phyloP scores from a whole-genome alignment of 805 yeast species.

The Candida xiaguanensis region DNA sequence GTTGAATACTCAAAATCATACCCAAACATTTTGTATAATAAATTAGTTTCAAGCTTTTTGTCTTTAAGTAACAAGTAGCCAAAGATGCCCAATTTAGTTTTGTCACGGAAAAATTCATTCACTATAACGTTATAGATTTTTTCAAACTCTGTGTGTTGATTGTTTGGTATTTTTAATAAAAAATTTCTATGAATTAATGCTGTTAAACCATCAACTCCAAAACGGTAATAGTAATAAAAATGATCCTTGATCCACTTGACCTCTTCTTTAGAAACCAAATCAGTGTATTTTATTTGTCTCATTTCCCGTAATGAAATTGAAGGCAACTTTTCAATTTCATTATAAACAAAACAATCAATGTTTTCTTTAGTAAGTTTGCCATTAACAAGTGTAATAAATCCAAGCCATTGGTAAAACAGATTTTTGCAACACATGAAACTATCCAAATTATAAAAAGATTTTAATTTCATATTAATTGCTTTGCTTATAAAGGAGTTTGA shows the following conservation, averaged over 20 bases:
- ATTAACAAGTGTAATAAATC: conserved; percentile 3
- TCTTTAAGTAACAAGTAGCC: conserved; percentile 1
- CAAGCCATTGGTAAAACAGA: conserved; percentile 5
- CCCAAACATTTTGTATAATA: neutral
- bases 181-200: conserved; percentile 1
- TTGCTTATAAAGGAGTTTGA: conserved; percentile 3
- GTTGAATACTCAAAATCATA: neutral
- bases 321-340: neutral
- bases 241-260: neutral
- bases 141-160: neutral
- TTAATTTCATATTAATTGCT: neutral
- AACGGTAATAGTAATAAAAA: neutral
- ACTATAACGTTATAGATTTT: neutral
- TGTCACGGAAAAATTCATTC: neutral
- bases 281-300: neutral
- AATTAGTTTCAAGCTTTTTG: neutral
- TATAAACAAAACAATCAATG: neutral
- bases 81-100: neutral
- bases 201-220: neutral
- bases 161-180: neutral
- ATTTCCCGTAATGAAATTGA: neutral
- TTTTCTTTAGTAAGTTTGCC: neutral
- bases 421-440: neutral
- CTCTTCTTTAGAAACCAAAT: neutral
- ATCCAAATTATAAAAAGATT: neutral